Evolutionary conservation across 768 basidiomycete species (phyloP), one percentile per base, ranked within the genome.

Genomic region (Thelephora aurantiotincta): DNA sequence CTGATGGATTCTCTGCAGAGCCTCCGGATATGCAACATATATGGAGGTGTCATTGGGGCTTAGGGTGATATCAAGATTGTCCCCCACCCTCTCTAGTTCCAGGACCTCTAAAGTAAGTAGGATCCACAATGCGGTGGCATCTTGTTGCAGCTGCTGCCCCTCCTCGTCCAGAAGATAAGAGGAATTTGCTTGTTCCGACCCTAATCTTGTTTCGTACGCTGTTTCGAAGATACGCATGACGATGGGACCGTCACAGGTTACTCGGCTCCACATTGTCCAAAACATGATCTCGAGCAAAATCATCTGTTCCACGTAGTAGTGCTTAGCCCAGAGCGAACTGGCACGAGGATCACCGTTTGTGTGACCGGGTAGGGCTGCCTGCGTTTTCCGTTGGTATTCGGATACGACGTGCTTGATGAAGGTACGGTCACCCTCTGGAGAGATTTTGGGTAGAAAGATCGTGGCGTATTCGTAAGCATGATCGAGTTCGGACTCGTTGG

Each of bases 251-350:
- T 68, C 72, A 54, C 85, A 81, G 0, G 80, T 63, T 11, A 76
- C 74, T 49, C 77, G 80, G 11, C 74, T 78, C 79, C 83, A 93
- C 75, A 91, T 81, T 4, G 79, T 73, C 77, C 87, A 88, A 63
- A 96, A 97, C 41, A 96, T 68, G 33, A 93, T 76, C 54, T 96
- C 89, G 44, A 96, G 66, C 37, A 91, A 58, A 11, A 80, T 78
- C 36, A 90, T 65, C 60, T 94, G 93, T 57, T 92, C 82, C 56
- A 74, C 76, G 30, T 73, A 58, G 56, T 77, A 82, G 61, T 89
- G 81, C 64, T 82, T 85, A 35, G 75, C 81, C 76, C 80, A 83
- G 35, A 65, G 61, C n/a, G 78, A 71, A 9, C 77, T 79, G 14
- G 68, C 67, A 51, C 69, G 71, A 14, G 79, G 80, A 52, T 84